Evolutionary conservation across 176 grass and related monocot genomes (phyloP).

Genomic region (Triticum timopheevii): DNA sequence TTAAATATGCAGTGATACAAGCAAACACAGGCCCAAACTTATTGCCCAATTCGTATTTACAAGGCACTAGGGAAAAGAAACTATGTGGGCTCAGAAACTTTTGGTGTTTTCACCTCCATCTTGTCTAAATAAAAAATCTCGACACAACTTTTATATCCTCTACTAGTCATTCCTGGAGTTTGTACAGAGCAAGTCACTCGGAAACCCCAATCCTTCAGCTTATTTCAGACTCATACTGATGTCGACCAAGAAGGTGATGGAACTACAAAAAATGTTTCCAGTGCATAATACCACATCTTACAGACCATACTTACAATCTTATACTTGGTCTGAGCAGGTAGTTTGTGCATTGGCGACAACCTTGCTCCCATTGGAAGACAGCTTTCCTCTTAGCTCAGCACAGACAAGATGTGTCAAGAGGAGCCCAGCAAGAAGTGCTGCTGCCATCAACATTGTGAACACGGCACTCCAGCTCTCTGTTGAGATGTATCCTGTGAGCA

Average conservation of each 20-base stretch:
- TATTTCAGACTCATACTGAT: background rate
- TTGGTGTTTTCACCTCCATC: conserved; percentile 29
- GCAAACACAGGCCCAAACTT: conserved; percentile 21
- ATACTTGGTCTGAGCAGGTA: conserved; percentile 45
- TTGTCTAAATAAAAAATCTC: conserved; percentile 13
- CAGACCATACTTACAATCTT: conserved; percentile 20
- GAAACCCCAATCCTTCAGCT: conserved; percentile 16
- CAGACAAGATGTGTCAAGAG: conserved; percentile 67
- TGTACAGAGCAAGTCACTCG: conserved; percentile 5
- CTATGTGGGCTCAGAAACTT: conserved; percentile 27
- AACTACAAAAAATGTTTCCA: conserved; percentile 37
- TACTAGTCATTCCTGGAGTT: background rate
- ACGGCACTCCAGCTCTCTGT: conserved; percentile 65
- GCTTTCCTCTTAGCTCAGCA: conserved; percentile 50
- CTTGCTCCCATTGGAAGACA: conserved; percentile 10
- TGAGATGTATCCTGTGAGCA: conserved; percentile 81
- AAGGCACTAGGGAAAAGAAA: conserved; percentile 13
- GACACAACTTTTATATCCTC: conserved; percentile 19
- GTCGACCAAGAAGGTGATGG: background rate
- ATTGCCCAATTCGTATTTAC: conserved; percentile 40
- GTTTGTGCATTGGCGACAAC: background rate
- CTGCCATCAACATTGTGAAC: conserved; percentile 77
- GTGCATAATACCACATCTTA: background rate
- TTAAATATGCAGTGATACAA: conserved; percentile 29
- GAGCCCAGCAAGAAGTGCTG: conserved; percentile 74